Percentiles rank a stretch among this genome's conserved stretches.
phyloP scores from a whole-genome alignment of 2,329 filamentous ascomycete genomes.

The Ophiocordyceps camponoti-leonardi region DNA sequence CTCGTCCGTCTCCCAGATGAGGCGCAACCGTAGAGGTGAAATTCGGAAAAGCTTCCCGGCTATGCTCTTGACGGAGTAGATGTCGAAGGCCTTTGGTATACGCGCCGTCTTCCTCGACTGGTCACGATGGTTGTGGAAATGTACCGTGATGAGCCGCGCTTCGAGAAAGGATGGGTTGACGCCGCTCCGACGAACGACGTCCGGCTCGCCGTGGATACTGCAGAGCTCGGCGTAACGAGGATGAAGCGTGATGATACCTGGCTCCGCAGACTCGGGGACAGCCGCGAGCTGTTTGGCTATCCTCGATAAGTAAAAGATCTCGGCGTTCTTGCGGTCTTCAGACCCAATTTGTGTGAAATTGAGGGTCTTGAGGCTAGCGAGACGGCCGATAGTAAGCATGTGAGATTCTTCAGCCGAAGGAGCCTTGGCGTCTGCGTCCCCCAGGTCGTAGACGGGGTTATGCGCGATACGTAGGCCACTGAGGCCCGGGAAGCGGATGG shows the following conservation, averaged over 20 bases:
- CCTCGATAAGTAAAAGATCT: conserved; percentile 80
- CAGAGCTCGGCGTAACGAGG: conserved; percentile 61
- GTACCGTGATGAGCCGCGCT: conserved; percentile 54
- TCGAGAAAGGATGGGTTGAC: conserved; percentile 70
- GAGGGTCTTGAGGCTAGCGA: conserved; percentile 48
- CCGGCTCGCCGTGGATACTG: conserved; percentile 55
- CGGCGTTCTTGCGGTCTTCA: conserved; percentile 69
- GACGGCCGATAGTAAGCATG: conserved; percentile 70
- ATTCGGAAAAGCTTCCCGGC: conserved; percentile 54
- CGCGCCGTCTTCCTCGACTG: conserved; percentile 17
- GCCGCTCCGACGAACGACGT: conserved; percentile 35
- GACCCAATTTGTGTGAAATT: conserved; percentile 57
- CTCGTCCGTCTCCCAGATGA: conserved; percentile 84
- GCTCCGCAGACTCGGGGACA: conserved; percentile 33
- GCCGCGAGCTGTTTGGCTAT: conserved; percentile 60
- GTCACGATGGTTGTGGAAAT: conserved; percentile 21
- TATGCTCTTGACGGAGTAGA: conserved; percentile 68
- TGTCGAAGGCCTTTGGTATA: conserved; percentile 62
- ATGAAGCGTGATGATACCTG: conserved; percentile 43
- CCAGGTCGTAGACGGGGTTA: conserved; percentile 63
- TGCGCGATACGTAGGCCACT: conserved; percentile 61
- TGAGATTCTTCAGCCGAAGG: conserved; percentile 61
- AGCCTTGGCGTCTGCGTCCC: conserved; percentile 22
- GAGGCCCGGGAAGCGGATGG: conserved; percentile 53
- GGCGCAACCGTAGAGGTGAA: conserved; percentile 41